phyloP scores from a whole-genome alignment of 2,329 filamentous ascomycete genomes.

The Aspergillus hiratsukae region DNA sequence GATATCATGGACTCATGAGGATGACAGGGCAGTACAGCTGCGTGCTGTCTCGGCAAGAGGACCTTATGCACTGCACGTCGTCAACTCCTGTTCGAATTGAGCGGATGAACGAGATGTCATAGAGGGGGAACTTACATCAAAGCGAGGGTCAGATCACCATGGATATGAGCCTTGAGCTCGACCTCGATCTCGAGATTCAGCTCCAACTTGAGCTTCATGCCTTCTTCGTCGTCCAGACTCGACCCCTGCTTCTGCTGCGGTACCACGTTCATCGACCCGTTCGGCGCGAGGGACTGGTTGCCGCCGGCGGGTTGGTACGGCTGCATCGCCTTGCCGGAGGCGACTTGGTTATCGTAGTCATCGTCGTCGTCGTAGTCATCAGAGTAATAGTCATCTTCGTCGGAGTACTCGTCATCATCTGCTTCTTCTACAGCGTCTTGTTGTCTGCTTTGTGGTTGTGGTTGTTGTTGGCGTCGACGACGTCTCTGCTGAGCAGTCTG shows the following conservation, averaged over 20 bases:
- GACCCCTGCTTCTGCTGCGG: conserved; percentile 22
- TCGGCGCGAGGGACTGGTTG: conserved; percentile 13
- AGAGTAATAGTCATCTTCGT: conserved; percentile 12
- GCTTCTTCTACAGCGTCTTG: conserved; percentile 28
- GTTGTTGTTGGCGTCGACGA: conserved; percentile 15
- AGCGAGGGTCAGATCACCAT: conserved; percentile 58
- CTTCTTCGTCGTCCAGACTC: conserved; percentile 30
- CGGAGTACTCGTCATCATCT: conserved; percentile 25
- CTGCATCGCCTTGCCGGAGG: conserved; percentile 21
- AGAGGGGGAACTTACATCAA: conserved; percentile 36
- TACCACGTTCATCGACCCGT: conserved; percentile 19
- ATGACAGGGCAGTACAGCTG: neutral
- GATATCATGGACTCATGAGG: neutral
- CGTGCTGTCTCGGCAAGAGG: too few relatives aligned
- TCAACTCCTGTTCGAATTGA: conserved; percentile 13
- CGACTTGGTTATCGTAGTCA: conserved; percentile 16
- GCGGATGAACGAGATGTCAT: neutral
- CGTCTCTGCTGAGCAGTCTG: conserved; percentile 8
- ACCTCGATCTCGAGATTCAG: conserved; percentile 61
- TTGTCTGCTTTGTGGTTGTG: conserved; percentile 25
- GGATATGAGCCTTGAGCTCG: conserved; percentile 61
- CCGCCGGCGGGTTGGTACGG: conserved; percentile 16
- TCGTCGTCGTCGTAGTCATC: conserved; percentile 31
- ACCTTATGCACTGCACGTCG: conserved; percentile 10
- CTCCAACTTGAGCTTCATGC: conserved; percentile 55